Conservation (phyloP, 192 early-diverging fungal species). For the Coemansia sp. region DNA sequence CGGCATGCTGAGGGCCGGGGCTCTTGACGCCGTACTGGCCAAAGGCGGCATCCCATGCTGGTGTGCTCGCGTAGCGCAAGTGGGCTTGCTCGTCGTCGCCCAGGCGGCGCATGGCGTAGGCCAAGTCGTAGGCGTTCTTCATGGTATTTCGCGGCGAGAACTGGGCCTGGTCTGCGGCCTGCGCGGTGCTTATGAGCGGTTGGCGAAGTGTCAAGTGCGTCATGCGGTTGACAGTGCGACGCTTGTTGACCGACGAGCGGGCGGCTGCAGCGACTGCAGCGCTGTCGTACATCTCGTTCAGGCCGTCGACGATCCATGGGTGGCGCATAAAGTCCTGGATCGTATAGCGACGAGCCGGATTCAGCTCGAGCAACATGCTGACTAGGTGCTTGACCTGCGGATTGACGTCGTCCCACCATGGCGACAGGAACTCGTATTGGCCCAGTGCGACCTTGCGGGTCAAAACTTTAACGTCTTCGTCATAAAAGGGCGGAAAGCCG, state of each 20-base stretch:
- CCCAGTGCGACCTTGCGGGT: slow-evolving; percentile 85
- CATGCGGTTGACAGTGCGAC: slow-evolving; percentile 27
- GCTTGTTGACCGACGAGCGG: slow-evolving; percentile 39
- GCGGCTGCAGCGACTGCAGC: slow-evolving; percentile 35
- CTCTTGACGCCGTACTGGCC: slow-evolving; percentile 49
- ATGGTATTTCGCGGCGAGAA: slow-evolving; percentile 58
- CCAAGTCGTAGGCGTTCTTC: slow-evolving; percentile 73
- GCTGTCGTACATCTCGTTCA: slow-evolving; percentile 47
- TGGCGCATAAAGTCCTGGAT: slow-evolving; percentile 79
- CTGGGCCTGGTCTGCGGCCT: slow-evolving; percentile 16
- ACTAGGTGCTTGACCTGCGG: slow-evolving; percentile 71
- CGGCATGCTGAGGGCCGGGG: slow-evolving; percentile 29
- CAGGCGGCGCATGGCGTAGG: slow-evolving; percentile 74
- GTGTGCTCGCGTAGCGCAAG: slow-evolving; percentile 38
- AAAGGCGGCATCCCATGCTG: slow-evolving; percentile 49
- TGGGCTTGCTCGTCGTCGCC: slow-evolving; percentile 60
- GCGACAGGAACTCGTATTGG: slow-evolving; percentile 77
- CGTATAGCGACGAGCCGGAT: slow-evolving; percentile 68
- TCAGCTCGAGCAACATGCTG: slow-evolving; percentile 63
- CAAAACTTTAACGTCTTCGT: slow-evolving; percentile 70
- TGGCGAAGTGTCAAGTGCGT: slow-evolving; percentile 29
- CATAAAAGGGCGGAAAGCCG: slow-evolving; percentile 81
- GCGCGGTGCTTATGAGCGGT: slow-evolving; percentile 2
- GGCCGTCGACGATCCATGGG: slow-evolving; percentile 62
- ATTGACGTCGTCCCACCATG: slow-evolving; percentile 92